A percentile compares a stretch with the other conserved stretches of the same genome.
Evolutionary conservation across 2,329 filamentous ascomycete species (phyloP).

Genomic region (Harringtonia lauricola): DNA sequence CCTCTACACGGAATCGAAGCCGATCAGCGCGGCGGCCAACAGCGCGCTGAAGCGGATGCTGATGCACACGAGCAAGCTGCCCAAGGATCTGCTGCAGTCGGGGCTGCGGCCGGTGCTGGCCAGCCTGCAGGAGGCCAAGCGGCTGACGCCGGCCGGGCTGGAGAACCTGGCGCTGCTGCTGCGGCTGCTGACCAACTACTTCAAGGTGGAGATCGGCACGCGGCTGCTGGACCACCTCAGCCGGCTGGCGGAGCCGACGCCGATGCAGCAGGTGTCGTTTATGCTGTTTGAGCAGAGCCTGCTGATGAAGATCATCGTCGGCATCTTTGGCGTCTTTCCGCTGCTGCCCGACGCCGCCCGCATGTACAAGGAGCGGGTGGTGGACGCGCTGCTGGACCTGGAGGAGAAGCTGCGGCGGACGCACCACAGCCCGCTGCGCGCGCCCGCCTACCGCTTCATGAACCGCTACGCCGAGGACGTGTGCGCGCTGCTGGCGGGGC

Average conservation of each 20-base stretch:
- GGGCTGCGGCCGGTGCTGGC: slow-evolving; percentile 91
- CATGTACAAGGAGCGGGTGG: slow-evolving; percentile 79
- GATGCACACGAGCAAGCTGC: slow-evolving; percentile 78
- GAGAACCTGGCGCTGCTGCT: slow-evolving; percentile 85
- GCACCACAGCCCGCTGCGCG: slow-evolving; percentile 81
- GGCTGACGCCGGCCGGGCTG: slow-evolving; percentile 76
- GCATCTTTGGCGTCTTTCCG: slow-evolving; percentile 95
- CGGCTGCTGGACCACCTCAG: slow-evolving; percentile 91
- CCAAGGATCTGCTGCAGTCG: slow-evolving; percentile 89
- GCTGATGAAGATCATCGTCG: slow-evolving; percentile 88
- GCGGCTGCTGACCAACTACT: slow-evolving; percentile 91
- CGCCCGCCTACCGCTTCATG: slow-evolving; percentile 83
- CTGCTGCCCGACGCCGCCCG: slow-evolving; percentile 85
- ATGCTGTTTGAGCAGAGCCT: slow-evolving; percentile 86
- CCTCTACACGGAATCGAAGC: slow-evolving; percentile 82
- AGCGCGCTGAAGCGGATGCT: slow-evolving; percentile 81
- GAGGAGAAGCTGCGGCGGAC: slow-evolving; percentile 80
- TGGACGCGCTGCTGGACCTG: slow-evolving; percentile 81
- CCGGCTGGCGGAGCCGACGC: slow-evolving; percentile 68
- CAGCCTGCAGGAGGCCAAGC: slow-evolving; percentile 87
- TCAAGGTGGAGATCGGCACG: slow-evolving; percentile 95
- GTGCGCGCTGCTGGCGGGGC: slow-evolving; percentile 68
- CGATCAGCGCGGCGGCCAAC: slow-evolving; percentile 89
- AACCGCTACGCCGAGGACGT: slow-evolving; percentile 87
- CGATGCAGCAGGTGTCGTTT: slow-evolving; percentile 85